Conservation (phyloP, 345 rosid genomes). For the Carallia brachiata region DNA sequence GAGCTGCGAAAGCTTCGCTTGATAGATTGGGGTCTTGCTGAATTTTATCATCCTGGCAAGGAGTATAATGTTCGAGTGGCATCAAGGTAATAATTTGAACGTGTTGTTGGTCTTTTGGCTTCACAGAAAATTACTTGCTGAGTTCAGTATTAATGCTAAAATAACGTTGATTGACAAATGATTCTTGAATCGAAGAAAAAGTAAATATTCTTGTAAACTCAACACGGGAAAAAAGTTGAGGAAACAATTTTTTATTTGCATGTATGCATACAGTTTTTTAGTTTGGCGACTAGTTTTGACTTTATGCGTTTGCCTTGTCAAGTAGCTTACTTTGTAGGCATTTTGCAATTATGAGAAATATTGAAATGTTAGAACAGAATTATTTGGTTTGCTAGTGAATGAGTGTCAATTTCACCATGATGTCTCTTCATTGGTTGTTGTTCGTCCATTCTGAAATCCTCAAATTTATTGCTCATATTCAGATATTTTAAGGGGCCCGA, state of each 20-base stretch:
- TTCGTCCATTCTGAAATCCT: not conserved
- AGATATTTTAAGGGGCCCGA: slow-evolving; percentile 98
- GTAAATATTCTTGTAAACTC: too few relatives aligned
- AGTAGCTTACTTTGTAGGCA: not conserved
- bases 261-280: not conserved
- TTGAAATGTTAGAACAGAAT: not conserved
- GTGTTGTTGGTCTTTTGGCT: too few relatives aligned
- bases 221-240: too few relatives aligned
- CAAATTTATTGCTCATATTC: slow-evolving; percentile 26
- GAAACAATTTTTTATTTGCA: too few relatives aligned
- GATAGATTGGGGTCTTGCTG: slow-evolving; percentile 93
- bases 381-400: not conserved
- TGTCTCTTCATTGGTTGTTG: not conserved
- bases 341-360: not conserved
- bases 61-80: slow-evolving; percentile 88
- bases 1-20: slow-evolving; percentile 71
- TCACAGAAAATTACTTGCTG: not conserved
- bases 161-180: too few relatives aligned
- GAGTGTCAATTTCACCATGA: not conserved
- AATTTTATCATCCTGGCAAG: slow-evolving; percentile 80
- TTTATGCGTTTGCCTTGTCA: not conserved
- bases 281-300: not conserved
- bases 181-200: too few relatives aligned
- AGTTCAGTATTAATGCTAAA: not conserved
- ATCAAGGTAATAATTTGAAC: slow-evolving; percentile 50